Conservation (phyloP, 1,284 basidiomycete genomes). For the Moesziomyces sp. region DNA sequence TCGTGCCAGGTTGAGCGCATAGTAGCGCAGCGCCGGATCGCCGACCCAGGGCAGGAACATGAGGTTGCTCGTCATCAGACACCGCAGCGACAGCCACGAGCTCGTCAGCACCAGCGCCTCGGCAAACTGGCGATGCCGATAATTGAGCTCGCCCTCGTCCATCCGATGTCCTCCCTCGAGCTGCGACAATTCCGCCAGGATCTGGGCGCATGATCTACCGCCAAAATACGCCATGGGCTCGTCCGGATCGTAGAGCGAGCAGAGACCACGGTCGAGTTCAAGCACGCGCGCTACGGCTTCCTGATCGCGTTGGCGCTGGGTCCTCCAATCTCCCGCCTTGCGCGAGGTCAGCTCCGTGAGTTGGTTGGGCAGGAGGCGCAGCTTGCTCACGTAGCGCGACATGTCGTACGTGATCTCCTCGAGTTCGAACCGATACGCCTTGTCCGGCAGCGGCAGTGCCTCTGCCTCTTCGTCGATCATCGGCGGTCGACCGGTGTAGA, state of each 20-base stretch:
- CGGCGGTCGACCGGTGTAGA: slow-evolving; percentile 26
- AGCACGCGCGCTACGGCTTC: slow-evolving; percentile 22
- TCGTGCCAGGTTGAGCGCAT: slow-evolving; percentile 32
- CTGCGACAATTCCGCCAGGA: slow-evolving; percentile 20
- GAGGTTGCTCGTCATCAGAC: slow-evolving; percentile 21
- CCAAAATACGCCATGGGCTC: neutral
- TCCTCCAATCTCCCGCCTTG: slow-evolving; percentile 25
- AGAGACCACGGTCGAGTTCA: slow-evolving; percentile 25
- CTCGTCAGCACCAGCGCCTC: slow-evolving; percentile 25
- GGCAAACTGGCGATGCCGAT: slow-evolving; percentile 25
- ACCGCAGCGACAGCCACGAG: slow-evolving; percentile 21
- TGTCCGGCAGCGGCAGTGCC: slow-evolving; percentile 1
- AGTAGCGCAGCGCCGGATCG: slow-evolving; percentile 11
- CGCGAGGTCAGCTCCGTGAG: slow-evolving; percentile 9
- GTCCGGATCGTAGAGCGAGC: slow-evolving; percentile 17
- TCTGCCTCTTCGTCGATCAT: slow-evolving; percentile 40
- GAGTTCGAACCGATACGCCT: slow-evolving; percentile 1
- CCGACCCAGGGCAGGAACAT: slow-evolving; percentile 34
- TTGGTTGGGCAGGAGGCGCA: slow-evolving; percentile 17
- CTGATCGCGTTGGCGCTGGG: slow-evolving; percentile 19
- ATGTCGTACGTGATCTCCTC: slow-evolving; percentile 9
- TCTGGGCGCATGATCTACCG: slow-evolving; percentile 6
- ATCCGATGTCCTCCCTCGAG: slow-evolving; percentile 12
- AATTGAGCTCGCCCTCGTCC: slow-evolving; percentile 9
- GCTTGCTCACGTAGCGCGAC: slow-evolving; percentile 10